Evolutionary conservation across 768 basidiomycete species (phyloP).

Genomic region (Calvatia gigantea): DNA sequence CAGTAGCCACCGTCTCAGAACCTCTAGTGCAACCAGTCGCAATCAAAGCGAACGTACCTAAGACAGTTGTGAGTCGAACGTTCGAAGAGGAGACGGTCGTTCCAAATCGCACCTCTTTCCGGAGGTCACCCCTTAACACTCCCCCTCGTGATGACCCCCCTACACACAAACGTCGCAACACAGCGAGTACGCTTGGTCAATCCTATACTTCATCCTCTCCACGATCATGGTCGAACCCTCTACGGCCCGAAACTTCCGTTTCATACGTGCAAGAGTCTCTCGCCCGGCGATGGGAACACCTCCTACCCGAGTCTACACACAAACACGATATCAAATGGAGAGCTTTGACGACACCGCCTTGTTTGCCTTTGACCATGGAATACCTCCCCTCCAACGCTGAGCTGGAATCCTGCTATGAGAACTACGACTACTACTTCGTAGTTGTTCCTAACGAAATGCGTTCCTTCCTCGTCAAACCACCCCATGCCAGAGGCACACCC

Average conservation of each 20-base stretch:
- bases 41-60: slow-evolving; percentile 35
- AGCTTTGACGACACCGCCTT: slow-evolving; percentile 78
- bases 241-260: slow-evolving; percentile 52
- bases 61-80: slow-evolving; percentile 46
- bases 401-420: slow-evolving; percentile 71
- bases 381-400: slow-evolving; percentile 78
- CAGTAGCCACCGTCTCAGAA: slow-evolving; percentile 22
- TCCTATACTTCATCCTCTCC: slow-evolving; percentile 48
- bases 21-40: slow-evolving; percentile 38
- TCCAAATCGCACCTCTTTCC: slow-evolving; percentile 44
- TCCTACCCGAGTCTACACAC: slow-evolving; percentile 66
- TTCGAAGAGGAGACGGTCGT: slow-evolving; percentile 55
- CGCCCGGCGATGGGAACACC: slow-evolving; percentile 89
- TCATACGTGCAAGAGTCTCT: slow-evolving; percentile 66
- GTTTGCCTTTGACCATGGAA: slow-evolving; percentile 88
- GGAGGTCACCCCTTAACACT: slow-evolving; percentile 63
- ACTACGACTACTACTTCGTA: slow-evolving; percentile 86
- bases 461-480: slow-evolving; percentile 80
- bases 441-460: slow-evolving; percentile 81
- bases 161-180: slow-evolving; percentile 54
- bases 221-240: slow-evolving; percentile 58
- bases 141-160: slow-evolving; percentile 68
- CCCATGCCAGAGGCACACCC: slow-evolving; percentile 38
- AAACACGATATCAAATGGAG: slow-evolving; percentile 94
- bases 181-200: slow-evolving; percentile 32